Conservation (phyloP, 108 stramenopile species). For the Nitzschia palea region DNA sequence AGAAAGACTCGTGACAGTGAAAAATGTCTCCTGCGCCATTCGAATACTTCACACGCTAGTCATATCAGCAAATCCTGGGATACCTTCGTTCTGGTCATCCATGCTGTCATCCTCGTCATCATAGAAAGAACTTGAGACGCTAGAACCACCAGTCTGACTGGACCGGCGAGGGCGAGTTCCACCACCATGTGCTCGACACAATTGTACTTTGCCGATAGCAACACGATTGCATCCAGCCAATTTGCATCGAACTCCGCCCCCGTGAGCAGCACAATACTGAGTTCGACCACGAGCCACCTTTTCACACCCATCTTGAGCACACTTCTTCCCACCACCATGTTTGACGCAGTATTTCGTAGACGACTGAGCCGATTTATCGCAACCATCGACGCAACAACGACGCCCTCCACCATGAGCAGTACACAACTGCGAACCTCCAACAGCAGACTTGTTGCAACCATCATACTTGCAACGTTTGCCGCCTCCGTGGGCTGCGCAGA, state of each 20-base stretch:
- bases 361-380: slow-evolving; percentile 93
- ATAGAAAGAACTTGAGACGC: background rate
- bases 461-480: slow-evolving; percentile 88
- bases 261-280: slow-evolving; percentile 91
- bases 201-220: slow-evolving; percentile 90
- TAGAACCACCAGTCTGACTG: background rate
- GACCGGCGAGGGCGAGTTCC: slow-evolving; percentile 37
- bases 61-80: slow-evolving; percentile 18
- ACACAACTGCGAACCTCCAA: slow-evolving; percentile 93
- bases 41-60: background rate
- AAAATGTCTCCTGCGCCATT: too few relatives aligned
- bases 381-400: slow-evolving; percentile 86
- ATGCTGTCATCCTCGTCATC: background rate
- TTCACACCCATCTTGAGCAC: slow-evolving; percentile 66
- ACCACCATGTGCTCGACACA: slow-evolving; percentile 95
- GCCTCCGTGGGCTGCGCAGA: slow-evolving; percentile 95
- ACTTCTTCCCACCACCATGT: slow-evolving; percentile 98
- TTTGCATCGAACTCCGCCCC: slow-evolving; percentile 95
- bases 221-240: slow-evolving; percentile 92
- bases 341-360: slow-evolving; percentile 95
- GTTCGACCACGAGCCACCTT: slow-evolving; percentile 88
- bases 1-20: too few relatives aligned
- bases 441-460: slow-evolving; percentile 96
- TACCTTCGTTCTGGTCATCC: background rate
- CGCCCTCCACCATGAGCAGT: slow-evolving; percentile 97